Evolutionary conservation across 139 green algal genomes (phyloP).

Genomic region (Tetraselmis chui): DNA sequence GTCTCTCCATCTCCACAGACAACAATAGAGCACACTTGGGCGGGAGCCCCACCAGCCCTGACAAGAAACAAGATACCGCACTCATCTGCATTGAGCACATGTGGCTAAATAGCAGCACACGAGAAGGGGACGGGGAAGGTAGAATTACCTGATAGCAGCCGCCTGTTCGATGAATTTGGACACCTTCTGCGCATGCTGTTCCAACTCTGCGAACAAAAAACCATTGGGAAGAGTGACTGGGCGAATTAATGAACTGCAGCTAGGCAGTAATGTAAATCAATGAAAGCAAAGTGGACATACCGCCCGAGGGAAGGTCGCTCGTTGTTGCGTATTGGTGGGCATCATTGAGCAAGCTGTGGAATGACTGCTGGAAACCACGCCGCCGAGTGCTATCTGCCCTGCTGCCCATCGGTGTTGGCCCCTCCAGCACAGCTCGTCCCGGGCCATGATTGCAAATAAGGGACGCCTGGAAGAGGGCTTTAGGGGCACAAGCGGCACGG

Average conservation of each 20-base stretch:
- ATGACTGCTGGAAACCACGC: not conserved
- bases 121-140: too few relatives aligned
- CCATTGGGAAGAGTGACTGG: too few relatives aligned
- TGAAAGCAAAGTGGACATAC: too few relatives aligned
- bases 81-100: too few relatives aligned
- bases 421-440: slow-evolving; percentile 27
- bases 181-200: not conserved
- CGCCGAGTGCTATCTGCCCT: not conserved
- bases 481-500: not conserved
- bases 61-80: too few relatives aligned
- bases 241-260: too few relatives aligned
- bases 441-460: slow-evolving; percentile 61
- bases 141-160: not conserved
- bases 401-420: not conserved
- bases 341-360: not conserved
- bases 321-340: not conserved
- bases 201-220: not conserved
- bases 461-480: slow-evolving; percentile 45
- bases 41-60: slow-evolving; percentile 39
- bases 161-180: not conserved
- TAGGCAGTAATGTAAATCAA: too few relatives aligned
- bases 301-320: too few relatives aligned
- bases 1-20: not conserved
- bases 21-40: not conserved
- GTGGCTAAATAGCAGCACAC: too few relatives aligned